Percentiles rank a stretch among this genome's conserved stretches.
These are phyloP conservation scores for Sphaerulina musiva DNA, from an alignment of 2,329 filamentous ascomycete species.

Conservation along the genomic window DNA sequence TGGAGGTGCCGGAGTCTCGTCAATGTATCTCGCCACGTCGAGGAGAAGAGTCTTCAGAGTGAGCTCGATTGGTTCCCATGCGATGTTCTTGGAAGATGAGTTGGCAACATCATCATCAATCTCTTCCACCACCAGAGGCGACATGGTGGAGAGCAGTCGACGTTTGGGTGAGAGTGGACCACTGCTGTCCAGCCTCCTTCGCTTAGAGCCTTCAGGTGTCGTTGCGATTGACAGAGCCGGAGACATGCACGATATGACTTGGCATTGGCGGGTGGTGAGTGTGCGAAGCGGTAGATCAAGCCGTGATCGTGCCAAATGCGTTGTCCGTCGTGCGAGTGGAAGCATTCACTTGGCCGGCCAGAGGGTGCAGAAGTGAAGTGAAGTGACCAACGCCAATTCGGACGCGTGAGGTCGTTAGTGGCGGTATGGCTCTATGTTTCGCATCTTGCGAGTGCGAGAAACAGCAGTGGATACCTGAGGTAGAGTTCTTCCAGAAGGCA, in stretches of 20 bases:
- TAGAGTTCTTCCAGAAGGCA: not conserved
- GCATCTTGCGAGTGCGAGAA: not conserved
- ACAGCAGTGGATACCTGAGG: not conserved
- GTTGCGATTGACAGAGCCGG: conserved; percentile 23
- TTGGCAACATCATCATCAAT: conserved; percentile 23
- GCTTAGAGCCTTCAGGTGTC: conserved; percentile 28
- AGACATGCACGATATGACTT: conserved; percentile 28
- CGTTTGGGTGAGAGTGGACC: conserved; percentile 10
- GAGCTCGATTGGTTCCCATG: conserved; percentile 56
- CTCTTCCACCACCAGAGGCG: conserved; percentile 30
- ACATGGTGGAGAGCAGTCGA: conserved; percentile 23
- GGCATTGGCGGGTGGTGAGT: conserved; percentile 18
- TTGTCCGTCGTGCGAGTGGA: conserved; percentile 16
- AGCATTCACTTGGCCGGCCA: conserved; percentile 15
- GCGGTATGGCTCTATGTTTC: not conserved
- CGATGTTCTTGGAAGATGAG: conserved; percentile 45
- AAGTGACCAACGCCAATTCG: not conserved
- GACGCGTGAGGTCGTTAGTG: not conserved
- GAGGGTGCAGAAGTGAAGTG: not conserved
- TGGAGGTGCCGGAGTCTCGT: conserved; percentile 35
- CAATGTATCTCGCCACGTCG: conserved; percentile 69
- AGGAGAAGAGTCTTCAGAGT: conserved; percentile 70
- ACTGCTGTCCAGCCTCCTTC: conserved; percentile 23
- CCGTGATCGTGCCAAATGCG: conserved; percentile 13
- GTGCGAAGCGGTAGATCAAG: conserved; percentile 2